Evolutionary conservation across 2,329 filamentous ascomycete species (phyloP).

Genomic region (Colletotrichum sidae): DNA sequence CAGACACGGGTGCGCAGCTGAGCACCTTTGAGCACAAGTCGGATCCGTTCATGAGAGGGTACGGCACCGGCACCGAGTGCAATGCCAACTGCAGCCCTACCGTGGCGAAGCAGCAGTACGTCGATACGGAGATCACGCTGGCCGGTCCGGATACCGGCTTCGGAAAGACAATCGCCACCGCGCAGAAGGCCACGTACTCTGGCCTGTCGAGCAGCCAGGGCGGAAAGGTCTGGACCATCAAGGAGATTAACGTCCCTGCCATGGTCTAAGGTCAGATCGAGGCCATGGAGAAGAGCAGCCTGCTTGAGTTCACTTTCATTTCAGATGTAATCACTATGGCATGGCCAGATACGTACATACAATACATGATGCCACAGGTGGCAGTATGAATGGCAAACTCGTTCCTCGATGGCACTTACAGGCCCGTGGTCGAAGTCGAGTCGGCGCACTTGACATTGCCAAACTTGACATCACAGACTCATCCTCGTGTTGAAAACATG

Average conservation of each 20-base stretch:
- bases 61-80: constrained; percentile 55
- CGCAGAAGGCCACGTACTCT: constrained; percentile 19
- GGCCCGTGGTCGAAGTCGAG: too few species aligned
- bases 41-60: constrained; percentile 51
- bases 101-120: constrained; percentile 45
- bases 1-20: constrained; percentile 47
- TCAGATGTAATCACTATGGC: too few species aligned
- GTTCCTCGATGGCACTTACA: too few species aligned
- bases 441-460: too few species aligned
- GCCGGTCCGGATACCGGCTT: constrained; percentile 12
- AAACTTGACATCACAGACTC: too few species aligned
- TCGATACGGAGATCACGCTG: constrained; percentile 40
- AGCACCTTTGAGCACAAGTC: constrained; percentile 48
- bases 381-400: too few species aligned
- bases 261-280: constrained; percentile 1
- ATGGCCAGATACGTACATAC: too few species aligned
- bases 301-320: too few species aligned
- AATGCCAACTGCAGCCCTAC: constrained; percentile 50
- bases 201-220: constrained; percentile 15
- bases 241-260: constrained; percentile 20
- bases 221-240: constrained; percentile 26
- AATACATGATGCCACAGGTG: too few species aligned
- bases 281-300: not conserved
- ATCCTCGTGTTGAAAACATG: too few species aligned
- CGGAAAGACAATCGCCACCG: constrained; percentile 15